Percentiles rank a stretch among this genome's conserved stretches.
phyloP scores from a whole-genome alignment of 768 basidiomycete species.

The Suillus paluster region DNA sequence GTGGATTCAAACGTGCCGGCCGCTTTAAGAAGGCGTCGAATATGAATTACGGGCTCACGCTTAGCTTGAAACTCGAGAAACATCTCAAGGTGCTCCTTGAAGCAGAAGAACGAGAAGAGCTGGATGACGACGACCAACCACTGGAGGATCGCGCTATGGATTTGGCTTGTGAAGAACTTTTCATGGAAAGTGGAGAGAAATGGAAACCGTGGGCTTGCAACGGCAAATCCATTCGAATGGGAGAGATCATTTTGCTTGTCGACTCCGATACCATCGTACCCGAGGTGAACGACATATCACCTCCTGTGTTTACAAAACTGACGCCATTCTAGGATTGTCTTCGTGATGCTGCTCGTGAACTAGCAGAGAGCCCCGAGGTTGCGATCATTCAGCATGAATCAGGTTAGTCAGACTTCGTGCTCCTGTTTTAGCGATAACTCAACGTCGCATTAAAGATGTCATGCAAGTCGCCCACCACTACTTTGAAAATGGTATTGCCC shows the following conservation, averaged over 20 bases:
- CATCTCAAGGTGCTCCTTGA: constrained; percentile 44
- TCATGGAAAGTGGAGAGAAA: constrained; percentile 54
- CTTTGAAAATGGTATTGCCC: constrained; percentile 85
- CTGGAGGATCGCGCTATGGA: constrained; percentile 77
- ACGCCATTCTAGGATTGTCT: constrained; percentile 65
- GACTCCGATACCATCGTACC: constrained; percentile 83
- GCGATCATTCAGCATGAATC: constrained; percentile 89
- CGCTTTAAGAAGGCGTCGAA: constrained; percentile 91
- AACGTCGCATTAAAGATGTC: constrained; percentile 51
- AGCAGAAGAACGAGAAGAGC: constrained; percentile 46
- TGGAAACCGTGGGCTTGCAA: constrained; percentile 83
- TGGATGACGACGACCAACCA: constrained; percentile 40
- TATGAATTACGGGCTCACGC: constrained; percentile 73
- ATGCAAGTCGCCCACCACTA: constrained; percentile 86
- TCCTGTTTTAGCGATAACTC: background rate
- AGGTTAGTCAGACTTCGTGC: constrained; percentile 42
- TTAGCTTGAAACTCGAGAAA: constrained; percentile 56
- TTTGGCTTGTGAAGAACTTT: constrained; percentile 76
- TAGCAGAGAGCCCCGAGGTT: constrained; percentile 77
- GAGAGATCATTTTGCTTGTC: constrained; percentile 79
- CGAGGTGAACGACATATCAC: constrained; percentile 46
- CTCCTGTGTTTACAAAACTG: background rate
- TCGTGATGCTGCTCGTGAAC: constrained; percentile 81
- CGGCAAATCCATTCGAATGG: constrained; percentile 73
- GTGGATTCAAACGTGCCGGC: constrained; percentile 66